Evolutionary conservation across 768 basidiomycete genomes (phyloP), one percentile per base, ranked within the genome.

Genomic region (Lactifluus hygrophoroides): DNA sequence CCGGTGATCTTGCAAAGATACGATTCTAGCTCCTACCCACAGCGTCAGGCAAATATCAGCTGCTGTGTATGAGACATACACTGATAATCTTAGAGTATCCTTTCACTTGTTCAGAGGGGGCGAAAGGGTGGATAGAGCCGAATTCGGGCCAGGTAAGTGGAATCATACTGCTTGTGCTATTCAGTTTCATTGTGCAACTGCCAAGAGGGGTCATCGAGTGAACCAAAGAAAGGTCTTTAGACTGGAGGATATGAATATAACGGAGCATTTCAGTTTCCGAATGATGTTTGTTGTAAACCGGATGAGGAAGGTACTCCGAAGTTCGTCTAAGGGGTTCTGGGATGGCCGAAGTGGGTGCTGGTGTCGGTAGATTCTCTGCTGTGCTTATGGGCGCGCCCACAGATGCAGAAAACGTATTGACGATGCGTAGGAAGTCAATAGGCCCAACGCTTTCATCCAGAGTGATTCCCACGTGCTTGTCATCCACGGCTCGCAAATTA

Each of bases 261-360:
- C 96, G 92, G 34, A 99, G 77, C 89, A 99, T 94, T 74, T 97
- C 94, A 0, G 96, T 99, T 76, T 99, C 96, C 5, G 94, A 95
- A 70, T 98, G 95, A 67, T 97, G 88, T 55, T 86, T 84, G 77
- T 97, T 98, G 77, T 95, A 99, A 38, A 96, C 91, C 1, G 90
- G 81, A 69, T 99, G 90, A 0, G 82, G 80, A 11, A 99, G 78
- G 73, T 84, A 90, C 42, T 80, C 73, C 2, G 88, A 87, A 2
- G 77, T 82, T 43, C 86, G 85, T 47, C 70, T 76, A 51, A 88
- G 75, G 30, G 67, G 62, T 10, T 74, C 59, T n/a, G 86, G 85
- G 50, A 92, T 78, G n/a, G 76, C 66, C 11, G 68, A 52, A 5
- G 66, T 65, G 1, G 80, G 75, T 43, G 77, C 73, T 45, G 78